Conservation (phyloP, 768 basidiomycete species). For the Asterophora lycoperdoides region DNA sequence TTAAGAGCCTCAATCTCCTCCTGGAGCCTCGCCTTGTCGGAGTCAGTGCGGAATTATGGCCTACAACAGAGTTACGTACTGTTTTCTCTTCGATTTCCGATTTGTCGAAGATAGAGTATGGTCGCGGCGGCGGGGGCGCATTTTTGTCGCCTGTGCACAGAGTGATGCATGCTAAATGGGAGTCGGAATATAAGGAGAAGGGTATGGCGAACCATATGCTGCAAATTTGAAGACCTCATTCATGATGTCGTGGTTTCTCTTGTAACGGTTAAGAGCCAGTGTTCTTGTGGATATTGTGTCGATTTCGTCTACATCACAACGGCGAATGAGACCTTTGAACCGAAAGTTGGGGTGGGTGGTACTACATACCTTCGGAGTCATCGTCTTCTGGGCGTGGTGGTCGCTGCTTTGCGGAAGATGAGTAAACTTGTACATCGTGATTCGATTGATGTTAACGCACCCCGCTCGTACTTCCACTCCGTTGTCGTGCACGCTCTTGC, state of each 20-base stretch:
- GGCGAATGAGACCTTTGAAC: too few species aligned
- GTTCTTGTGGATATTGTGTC: constrained; percentile 72
- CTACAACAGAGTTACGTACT: constrained; percentile 33
- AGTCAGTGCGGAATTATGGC: too few species aligned
- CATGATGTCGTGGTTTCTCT: constrained; percentile 82
- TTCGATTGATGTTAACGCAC: constrained; percentile 27
- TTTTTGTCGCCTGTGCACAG: constrained; percentile 41
- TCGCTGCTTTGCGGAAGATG: constrained; percentile 21
- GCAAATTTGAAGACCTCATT: constrained; percentile 76
- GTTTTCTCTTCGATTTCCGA: constrained; percentile 52
- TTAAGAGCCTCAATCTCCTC: constrained; percentile 56
- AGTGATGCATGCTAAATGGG: not conserved
- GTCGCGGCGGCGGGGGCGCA: constrained; percentile 31
- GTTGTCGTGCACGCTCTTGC: constrained; percentile 51
- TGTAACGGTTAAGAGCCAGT: constrained; percentile 67
- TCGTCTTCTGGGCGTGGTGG: constrained; percentile 47
- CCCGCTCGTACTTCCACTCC: constrained; percentile 36
- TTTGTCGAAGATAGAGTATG: constrained; percentile 61
- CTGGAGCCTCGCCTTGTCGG: constrained; percentile 47
- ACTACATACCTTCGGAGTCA: constrained; percentile 56
- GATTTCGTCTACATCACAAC: constrained; percentile 46
- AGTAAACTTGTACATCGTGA: constrained; percentile 5
- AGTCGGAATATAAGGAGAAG: not conserved
- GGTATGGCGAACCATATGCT: constrained; percentile 47
- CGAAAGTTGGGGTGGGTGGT: too few species aligned